Percentiles rank a stretch among this genome's conserved stretches.
Evolutionary conservation across 768 basidiomycete species (phyloP).

Genomic region (Suillus occidentalis): DNA sequence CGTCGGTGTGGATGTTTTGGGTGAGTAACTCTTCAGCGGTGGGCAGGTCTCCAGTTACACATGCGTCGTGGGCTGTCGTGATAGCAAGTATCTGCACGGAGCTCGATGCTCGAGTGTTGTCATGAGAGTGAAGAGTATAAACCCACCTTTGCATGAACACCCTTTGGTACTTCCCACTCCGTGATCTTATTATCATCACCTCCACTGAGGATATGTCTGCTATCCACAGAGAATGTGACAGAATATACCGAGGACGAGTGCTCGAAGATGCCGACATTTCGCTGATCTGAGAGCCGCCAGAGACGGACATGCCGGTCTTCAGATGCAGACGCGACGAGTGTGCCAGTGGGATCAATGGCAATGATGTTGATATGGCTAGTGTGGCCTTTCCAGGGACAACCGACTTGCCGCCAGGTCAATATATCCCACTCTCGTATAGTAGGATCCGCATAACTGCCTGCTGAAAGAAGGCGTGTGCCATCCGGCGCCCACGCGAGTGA

Average conservation of each 20-base stretch:
- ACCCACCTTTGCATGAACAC: background rate
- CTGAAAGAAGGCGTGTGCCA: background rate
- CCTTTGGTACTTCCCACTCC: background rate
- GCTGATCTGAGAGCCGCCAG: background rate
- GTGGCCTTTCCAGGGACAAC: background rate
- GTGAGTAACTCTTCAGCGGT: background rate
- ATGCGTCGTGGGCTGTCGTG: too few species aligned
- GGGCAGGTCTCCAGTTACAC: too few species aligned
- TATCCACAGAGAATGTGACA: background rate
- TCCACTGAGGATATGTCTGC: background rate
- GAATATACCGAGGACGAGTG: too few species aligned
- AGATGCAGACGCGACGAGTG: background rate
- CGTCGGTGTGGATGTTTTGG: background rate
- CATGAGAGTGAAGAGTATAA: background rate
- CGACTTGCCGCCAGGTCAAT: background rate
- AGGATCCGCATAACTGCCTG: too few species aligned
- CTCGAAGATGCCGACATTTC: too few species aligned
- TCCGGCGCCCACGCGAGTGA: background rate
- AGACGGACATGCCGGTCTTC: background rate
- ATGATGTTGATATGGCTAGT: fast-evolving
- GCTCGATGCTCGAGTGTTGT: background rate
- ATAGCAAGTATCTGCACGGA: background rate
- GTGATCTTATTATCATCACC: background rate
- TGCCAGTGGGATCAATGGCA: background rate
- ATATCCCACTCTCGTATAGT: background rate